A percentile compares a stretch with the other conserved stretches of the same genome.
Evolutionary conservation across 345 rosid genomes (phyloP).

Genomic region (Euphorbia tirucalli): DNA sequence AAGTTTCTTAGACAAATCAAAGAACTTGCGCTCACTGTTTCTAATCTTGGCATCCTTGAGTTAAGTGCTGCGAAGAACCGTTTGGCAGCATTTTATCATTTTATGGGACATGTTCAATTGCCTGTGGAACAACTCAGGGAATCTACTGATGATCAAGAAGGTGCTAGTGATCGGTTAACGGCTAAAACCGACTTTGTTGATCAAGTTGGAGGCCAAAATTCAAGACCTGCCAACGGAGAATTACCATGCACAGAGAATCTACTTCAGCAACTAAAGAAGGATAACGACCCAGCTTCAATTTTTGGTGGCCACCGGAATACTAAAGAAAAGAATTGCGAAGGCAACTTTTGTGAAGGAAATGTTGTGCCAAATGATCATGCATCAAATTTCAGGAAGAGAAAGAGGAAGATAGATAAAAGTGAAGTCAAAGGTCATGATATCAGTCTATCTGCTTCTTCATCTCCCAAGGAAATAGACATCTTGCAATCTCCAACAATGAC

Average conservation of each 20-base stretch:
- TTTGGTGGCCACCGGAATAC: constrained; percentile 11
- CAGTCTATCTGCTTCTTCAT: constrained; percentile 11
- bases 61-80: constrained; percentile 38
- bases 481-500: constrained; percentile 11
- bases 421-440: constrained; percentile 27
- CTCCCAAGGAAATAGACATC: constrained; percentile 7
- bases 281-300: constrained; percentile 19
- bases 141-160: constrained; percentile 23
- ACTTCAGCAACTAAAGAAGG: constrained; percentile 14
- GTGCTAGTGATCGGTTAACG: constrained; percentile 10
- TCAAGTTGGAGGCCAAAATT: constrained; percentile 13
- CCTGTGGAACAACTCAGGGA: constrained; percentile 44
- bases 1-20: constrained; percentile 54
- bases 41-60: constrained; percentile 49
- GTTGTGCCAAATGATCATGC: constrained; percentile 20
- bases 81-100: constrained; percentile 56
- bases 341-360: constrained; percentile 20
- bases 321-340: constrained; percentile 9
- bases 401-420: constrained; percentile 19
- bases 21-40: constrained; percentile 41
- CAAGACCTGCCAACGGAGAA: constrained; percentile 1
- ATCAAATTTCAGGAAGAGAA: constrained; percentile 36
- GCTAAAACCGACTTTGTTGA: no score
- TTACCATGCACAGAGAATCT: constrained; percentile 11
- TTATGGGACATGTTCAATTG: constrained; percentile 50